Conservation (phyloP, 2,329 filamentous ascomycete species). For the Hirsutella thompsonii region DNA sequence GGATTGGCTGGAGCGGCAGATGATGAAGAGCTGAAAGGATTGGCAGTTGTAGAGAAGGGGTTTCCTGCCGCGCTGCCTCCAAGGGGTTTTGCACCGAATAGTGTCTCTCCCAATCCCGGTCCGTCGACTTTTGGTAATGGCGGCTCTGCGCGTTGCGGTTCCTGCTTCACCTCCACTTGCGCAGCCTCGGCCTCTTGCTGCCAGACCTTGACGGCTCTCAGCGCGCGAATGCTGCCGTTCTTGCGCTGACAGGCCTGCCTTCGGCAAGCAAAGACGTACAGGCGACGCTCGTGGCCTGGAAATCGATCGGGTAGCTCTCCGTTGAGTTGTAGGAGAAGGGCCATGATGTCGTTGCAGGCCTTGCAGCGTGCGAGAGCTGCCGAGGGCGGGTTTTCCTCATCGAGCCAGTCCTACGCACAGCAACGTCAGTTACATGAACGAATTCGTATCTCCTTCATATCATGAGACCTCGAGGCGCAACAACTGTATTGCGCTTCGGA, state of each 20-base stretch:
- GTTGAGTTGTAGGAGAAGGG: slow-evolving; percentile 79
- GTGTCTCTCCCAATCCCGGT: slow-evolving; percentile 46
- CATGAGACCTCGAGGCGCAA: not conserved
- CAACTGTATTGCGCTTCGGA: not conserved
- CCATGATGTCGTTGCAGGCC: slow-evolving; percentile 73
- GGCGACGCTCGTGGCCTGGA: slow-evolving; percentile 70
- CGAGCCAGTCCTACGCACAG: slow-evolving; percentile 62
- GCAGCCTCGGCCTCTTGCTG: slow-evolving; percentile 21
- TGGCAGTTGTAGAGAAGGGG: slow-evolving; percentile 44
- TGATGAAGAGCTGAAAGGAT: slow-evolving; percentile 29
- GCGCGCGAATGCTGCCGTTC: slow-evolving; percentile 63
- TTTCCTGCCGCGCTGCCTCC: slow-evolving; percentile 28
- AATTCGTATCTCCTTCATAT: not conserved
- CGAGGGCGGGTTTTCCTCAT: slow-evolving; percentile 56
- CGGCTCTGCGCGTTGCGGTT: slow-evolving; percentile 16
- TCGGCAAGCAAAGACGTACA: slow-evolving; percentile 79
- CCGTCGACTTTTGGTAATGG: slow-evolving; percentile 21
- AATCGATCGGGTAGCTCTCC: slow-evolving; percentile 80
- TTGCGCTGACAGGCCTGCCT: slow-evolving; percentile 69
- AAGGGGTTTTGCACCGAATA: slow-evolving; percentile 52
- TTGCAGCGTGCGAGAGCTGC: slow-evolving; percentile 73
- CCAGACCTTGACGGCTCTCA: slow-evolving; percentile 54
- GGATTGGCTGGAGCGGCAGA: slow-evolving; percentile 14
- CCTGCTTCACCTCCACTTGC: slow-evolving; percentile 17
- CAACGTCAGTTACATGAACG: not conserved